Conservation (phyloP, 768 basidiomycete genomes). For the Xerocomellus intermedius region DNA sequence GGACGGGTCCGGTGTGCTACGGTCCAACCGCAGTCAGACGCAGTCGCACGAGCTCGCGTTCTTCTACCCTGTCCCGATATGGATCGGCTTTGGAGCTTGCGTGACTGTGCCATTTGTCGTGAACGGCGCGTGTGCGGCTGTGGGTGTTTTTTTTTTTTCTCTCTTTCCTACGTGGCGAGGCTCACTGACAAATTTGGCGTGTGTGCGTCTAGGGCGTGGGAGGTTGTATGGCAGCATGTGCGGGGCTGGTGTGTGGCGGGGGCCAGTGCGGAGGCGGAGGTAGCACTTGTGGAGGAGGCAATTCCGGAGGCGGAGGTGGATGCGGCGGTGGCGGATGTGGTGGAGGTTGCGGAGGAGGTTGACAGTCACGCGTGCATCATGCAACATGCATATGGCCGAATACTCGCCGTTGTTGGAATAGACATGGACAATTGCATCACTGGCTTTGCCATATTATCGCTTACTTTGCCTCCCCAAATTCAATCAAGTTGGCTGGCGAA, state of each 20-base stretch:
- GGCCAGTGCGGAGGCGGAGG: neutral
- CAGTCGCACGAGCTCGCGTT: slow-evolving; percentile 3
- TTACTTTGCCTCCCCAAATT: too few species aligned
- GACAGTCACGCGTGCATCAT: too few species aligned
- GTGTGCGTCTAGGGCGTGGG: slow-evolving; percentile 2
- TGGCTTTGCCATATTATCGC: too few species aligned
- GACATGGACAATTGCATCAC: too few species aligned
- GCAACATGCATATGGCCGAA: too few species aligned
- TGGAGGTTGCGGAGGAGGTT: neutral
- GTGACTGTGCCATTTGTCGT: neutral
- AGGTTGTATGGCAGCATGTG: neutral
- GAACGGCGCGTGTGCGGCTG: slow-evolving; percentile 2
- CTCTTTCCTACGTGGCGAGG: too few species aligned
- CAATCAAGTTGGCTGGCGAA: too few species aligned
- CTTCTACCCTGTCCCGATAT: slow-evolving; percentile 12
- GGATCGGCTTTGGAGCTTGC: neutral
- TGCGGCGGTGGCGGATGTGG: neutral
- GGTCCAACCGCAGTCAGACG: neutral
- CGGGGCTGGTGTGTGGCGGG: neutral
- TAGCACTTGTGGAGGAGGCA: too few species aligned
- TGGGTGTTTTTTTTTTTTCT: neutral
- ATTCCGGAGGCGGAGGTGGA: neutral
- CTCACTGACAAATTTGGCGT: neutral
- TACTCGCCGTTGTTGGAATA: too few species aligned
- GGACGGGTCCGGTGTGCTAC: neutral